Evolutionary conservation across 306 rosid species (phyloP).

Genomic region (Macrotyloma uniflorum): DNA sequence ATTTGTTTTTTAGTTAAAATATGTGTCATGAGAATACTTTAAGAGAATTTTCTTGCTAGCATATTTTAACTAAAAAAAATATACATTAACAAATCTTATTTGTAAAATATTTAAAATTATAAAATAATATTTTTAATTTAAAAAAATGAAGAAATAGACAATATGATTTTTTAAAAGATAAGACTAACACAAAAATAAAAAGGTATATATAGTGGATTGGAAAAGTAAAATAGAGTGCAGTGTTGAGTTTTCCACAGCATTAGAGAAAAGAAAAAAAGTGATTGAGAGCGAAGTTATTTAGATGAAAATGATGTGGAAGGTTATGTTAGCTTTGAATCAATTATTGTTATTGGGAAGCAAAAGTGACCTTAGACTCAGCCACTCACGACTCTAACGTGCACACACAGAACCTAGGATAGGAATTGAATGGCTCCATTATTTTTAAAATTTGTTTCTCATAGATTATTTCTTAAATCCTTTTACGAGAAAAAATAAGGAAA

Average conservation of each 20-base stretch:
- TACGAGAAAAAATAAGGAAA: too few relatives aligned
- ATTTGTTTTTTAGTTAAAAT: too few relatives aligned
- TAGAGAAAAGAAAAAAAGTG: not conserved
- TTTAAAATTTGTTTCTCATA: too few relatives aligned
- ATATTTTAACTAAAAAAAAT: too few relatives aligned
- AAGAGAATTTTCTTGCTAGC: too few relatives aligned
- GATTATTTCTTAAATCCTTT: too few relatives aligned
- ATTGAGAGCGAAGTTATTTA: not conserved
- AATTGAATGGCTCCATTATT: too few relatives aligned
- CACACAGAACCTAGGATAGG: too few relatives aligned
- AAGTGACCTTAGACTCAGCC: not conserved
- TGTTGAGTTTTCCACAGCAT: not conserved
- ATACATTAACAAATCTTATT: too few relatives aligned
- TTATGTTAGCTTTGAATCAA: not conserved
- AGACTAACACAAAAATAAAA: not conserved
- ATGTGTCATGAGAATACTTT: too few relatives aligned
- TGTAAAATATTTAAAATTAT: too few relatives aligned
- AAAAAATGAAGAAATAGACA: not conserved
- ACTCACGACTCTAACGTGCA: not conserved
- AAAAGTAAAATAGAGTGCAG: not conserved
- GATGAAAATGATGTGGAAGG: not conserved
- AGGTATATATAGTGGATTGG: not conserved
- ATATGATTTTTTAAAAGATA: not conserved
- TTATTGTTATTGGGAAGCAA: constrained; percentile 5
- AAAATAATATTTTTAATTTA: too few relatives aligned